Evolutionary conservation across 257 asterid species (phyloP), one percentile per base, ranked within the genome.

Genomic region (Prunella vulgaris): DNA sequence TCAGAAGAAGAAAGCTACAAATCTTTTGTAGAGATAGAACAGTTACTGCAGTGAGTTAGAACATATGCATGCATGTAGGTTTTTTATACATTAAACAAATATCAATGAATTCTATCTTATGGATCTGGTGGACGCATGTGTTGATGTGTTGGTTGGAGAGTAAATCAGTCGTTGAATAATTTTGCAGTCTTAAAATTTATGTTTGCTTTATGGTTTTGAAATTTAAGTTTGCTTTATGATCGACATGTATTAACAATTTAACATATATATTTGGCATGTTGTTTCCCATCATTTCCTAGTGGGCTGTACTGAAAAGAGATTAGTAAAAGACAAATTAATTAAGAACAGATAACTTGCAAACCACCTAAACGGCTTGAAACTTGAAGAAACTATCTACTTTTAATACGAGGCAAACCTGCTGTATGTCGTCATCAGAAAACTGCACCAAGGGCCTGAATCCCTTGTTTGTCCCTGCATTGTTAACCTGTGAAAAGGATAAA

Each of bases 401-500:
- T 28, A 42, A 17, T 22, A 51, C 7, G 69, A 44, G 72, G 62
- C 80, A 61, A 65, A 93, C 97, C 96, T 93, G 97, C 67, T 78
- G 88, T 67, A 93, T 87, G 76, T 93, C 99, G 60, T 83, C 87
- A 66, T 93, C 89, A 52, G 64, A 81, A 76, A 93, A 93, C 81
- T 90, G 86, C 76, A 90, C 84, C 82, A 90, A 85, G 59, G 99
- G 99, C 79, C 99, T 83, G 77, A 93, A 93, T 66, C 99, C 99
- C 80, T 90, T 93, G 86, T 93, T 93, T n/a, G 88, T 86, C 76
- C 99, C 99, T 0, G 99, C 99, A 70, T 93, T 93, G 76, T 93
- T 93, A 56, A 93, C 90, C 97, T 93, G 87, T 66, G 57, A n/a
- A 56, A 61, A 54, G 71, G 59, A 42, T 20, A 61, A 66, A 33